Conservation (phyloP, 1,284 basidiomycete species). For the Moesziomyces parantarcticus region DNA sequence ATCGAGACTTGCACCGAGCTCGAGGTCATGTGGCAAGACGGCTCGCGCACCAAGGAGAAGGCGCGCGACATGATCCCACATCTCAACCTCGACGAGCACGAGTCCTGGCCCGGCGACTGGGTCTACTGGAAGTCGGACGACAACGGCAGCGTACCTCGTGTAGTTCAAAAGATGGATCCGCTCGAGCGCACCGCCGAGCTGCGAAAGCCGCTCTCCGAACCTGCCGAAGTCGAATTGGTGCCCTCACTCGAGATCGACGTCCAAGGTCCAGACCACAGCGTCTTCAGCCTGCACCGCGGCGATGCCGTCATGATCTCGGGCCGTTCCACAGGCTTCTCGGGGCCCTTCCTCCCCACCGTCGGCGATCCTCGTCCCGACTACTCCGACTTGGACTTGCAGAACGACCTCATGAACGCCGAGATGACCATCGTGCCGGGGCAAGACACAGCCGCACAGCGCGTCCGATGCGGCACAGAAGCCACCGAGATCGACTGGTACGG, state of each 20-base stretch:
- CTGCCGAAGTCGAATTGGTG: slow-evolving; percentile 73
- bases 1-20: slow-evolving; percentile 78
- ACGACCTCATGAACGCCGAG: slow-evolving; percentile 32
- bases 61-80: slow-evolving; percentile 82
- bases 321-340: slow-evolving; percentile 74
- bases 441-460: not conserved
- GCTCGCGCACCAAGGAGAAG: slow-evolving; percentile 73
- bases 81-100: slow-evolving; percentile 70
- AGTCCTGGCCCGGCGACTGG: slow-evolving; percentile 79
- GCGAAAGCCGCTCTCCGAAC: slow-evolving; percentile 49
- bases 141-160: slow-evolving; percentile 72
- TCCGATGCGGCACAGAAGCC: slow-evolving; percentile 27
- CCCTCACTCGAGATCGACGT: slow-evolving; percentile 89
- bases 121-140: slow-evolving; percentile 85
- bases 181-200: slow-evolving; percentile 63
- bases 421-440: slow-evolving; percentile 13
- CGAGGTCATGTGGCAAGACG: slow-evolving; percentile 89
- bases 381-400: slow-evolving; percentile 24
- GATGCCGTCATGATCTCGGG: slow-evolving; percentile 81
- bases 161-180: slow-evolving; percentile 74
- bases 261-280: slow-evolving; percentile 72
- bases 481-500: slow-evolving; percentile 70
- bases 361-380: slow-evolving; percentile 47
- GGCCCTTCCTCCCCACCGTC: slow-evolving; percentile 41
- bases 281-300: slow-evolving; percentile 81